Evolutionary conservation across 2,329 filamentous ascomycete species (phyloP), one percentile per base, ranked within the genome.

Genomic region (Fusarium buxicola): DNA sequence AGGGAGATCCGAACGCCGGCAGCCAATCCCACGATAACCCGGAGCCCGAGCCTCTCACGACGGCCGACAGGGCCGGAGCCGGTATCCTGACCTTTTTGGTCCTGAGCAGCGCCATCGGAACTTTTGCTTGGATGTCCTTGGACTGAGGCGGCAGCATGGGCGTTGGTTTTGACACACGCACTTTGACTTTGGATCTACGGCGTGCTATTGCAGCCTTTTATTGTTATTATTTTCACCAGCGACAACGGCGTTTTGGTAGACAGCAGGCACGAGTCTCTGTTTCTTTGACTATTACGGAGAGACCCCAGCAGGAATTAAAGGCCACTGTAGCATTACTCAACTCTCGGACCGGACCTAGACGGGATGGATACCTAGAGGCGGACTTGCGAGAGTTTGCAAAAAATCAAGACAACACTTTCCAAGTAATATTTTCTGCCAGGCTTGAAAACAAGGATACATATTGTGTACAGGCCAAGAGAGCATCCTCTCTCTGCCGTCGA

Each of bases 91-190:
- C 83, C 0, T 73, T 80, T 28, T 8, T 84, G 3, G 61, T 84
- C 4, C 67, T 82, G 18, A 74, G 76, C 0, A 73, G 76, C 15
- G 75, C 76, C 2, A 47, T 81, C 3, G 77, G 77, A 13, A 78
- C 78, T 5, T 84, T 82, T 71, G 74, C 77, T 27, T 85, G 83
- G 83, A 84, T 85, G 81, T 80, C 79, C n/a, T 69, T 72, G 52
- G 71, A 74, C 13, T 76, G 43, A 54, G 38, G 18, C 13, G 5
- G 21, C 13, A 25, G n/a, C 10, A 15, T 11, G 21, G 55, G 59
- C 53, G 55, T 60, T 58, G 18, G 40, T 38, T 48, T 28, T 40
- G 28, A 47, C 39, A 24, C 47, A 15, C 6, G 35, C 3, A 50
- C 12, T n/a, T 34, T 15, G 25, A 15, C 9, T 15, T 18, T 45